phyloP scores from a whole-genome alignment of 2,329 filamentous ascomycete species.

The Juglanconis sp. region DNA sequence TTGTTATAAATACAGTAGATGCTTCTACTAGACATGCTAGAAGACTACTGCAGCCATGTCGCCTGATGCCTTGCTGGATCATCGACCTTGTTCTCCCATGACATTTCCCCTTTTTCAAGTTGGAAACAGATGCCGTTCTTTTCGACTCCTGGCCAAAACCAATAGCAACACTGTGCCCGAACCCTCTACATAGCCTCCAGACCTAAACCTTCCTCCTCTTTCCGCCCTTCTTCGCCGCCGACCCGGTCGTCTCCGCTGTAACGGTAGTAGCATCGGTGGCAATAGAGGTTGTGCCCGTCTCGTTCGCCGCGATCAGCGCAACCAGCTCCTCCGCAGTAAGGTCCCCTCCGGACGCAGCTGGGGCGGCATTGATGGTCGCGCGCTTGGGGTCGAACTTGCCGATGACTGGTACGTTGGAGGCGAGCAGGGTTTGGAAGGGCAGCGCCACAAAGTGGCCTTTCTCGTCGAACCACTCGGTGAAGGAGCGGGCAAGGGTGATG shows the following conservation, averaged over 20 bases:
- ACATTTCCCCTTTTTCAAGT: not conserved
- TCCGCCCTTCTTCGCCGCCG: constrained; percentile 37
- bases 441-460: constrained; percentile 68
- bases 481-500: constrained; percentile 59
- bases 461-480: constrained; percentile 74
- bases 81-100: not conserved
- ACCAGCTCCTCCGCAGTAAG: constrained; percentile 46
- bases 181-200: not conserved
- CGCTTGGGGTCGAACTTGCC: constrained; percentile 63
- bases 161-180: not conserved
- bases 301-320: constrained; percentile 38
- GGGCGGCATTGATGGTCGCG: constrained; percentile 33
- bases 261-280: no score
- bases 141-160: not conserved
- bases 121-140: no score
- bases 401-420: constrained; percentile 62
- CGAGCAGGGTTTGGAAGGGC: constrained; percentile 77
- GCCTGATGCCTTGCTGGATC: not conserved
- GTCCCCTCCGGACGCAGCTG: constrained; percentile 31
- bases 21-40: not conserved
- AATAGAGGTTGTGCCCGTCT: not conserved
- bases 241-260: constrained; percentile 30
- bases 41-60: not conserved
- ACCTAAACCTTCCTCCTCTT: constrained; percentile 45
- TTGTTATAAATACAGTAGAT: not conserved